These are phyloP conservation scores for Calvatia gigantea DNA, from an alignment of 768 basidiomycete species.

Conservation along the genomic window DNA sequence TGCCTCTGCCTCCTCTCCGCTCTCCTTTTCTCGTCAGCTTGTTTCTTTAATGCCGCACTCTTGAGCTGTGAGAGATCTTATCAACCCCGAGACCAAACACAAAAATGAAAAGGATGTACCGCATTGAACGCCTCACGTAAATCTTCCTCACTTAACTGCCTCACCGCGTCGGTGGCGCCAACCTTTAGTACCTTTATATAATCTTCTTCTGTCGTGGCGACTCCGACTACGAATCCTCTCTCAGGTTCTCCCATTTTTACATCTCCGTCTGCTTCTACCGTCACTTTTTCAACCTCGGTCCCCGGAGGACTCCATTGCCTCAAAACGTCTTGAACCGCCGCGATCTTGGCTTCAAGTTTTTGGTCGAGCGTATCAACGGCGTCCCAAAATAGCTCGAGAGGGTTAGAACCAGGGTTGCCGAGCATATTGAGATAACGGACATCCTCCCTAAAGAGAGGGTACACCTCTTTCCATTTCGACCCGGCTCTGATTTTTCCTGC, in stretches of 20 bases:
- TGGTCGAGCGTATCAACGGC: conserved; percentile 84
- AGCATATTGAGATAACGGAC: conserved; percentile 84
- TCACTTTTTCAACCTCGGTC: conserved; percentile 32
- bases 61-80: conserved; percentile 50
- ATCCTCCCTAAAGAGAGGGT: conserved; percentile 73
- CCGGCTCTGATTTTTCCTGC: conserved; percentile 70
- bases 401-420: conserved; percentile 91
- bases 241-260: conserved; percentile 22
- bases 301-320: conserved; percentile 25
- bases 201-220: conserved; percentile 65
- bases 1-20: conserved; percentile 82
- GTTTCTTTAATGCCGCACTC: conserved; percentile 64
- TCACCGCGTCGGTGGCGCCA: conserved; percentile 49
- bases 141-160: conserved; percentile 47
- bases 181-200: conserved; percentile 56
- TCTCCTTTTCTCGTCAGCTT: conserved; percentile 84
- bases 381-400: conserved; percentile 97
- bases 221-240: conserved; percentile 37
- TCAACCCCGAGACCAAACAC: not conserved
- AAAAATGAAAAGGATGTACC: conserved; percentile 37
- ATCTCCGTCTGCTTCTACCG: conserved; percentile 27
- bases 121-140: conserved; percentile 56
- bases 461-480: conserved; percentile 90
- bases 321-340: conserved; percentile 60
- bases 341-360: conserved; percentile 74